phyloP scores from a whole-genome alignment of 768 basidiomycete species.

The Tephrocybe sp. region DNA sequence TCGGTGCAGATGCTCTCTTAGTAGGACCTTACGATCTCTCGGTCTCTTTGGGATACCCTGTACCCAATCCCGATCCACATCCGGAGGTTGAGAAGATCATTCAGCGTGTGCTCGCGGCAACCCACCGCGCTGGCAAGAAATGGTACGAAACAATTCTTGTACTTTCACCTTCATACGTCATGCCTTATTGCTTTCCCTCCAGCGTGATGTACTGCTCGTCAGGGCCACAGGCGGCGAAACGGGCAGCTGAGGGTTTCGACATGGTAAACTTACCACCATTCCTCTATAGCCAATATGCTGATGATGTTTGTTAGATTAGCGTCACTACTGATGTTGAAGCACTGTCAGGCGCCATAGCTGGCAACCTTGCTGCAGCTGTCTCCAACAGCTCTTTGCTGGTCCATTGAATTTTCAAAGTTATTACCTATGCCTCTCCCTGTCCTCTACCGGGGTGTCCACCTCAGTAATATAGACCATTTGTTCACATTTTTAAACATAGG shows the following conservation, averaged over 20 bases:
- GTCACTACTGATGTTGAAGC: constrained; percentile 19
- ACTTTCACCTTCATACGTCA: neutral
- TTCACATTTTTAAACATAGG: neutral
- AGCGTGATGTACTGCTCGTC: constrained; percentile 24
- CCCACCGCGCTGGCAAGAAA: constrained; percentile 60
- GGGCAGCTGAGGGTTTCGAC: constrained; percentile 24
- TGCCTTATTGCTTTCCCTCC: neutral
- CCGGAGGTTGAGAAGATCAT: constrained; percentile 61
- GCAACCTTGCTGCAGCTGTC: constrained; percentile 11
- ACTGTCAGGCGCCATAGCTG: constrained; percentile 13
- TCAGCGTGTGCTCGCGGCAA: constrained; percentile 44
- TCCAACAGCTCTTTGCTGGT: no score
- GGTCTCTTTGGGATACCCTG: constrained; percentile 53
- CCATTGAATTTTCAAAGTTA: no score
- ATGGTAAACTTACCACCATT: constrained; percentile 14
- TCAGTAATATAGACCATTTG: no score
- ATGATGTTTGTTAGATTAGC: constrained; percentile 13
- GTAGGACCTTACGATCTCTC: constrained; percentile 72
- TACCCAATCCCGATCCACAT: constrained; percentile 63
- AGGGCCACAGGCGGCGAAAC: constrained; percentile 20
- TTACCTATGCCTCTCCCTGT: no score
- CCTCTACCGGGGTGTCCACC: no score
- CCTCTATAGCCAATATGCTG: neutral
- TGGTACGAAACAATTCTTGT: no score
- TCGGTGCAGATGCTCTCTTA: constrained; percentile 29